Percentiles rank a stretch among this genome's conserved stretches.
phyloP scores from a whole-genome alignment of 805 yeast genomes.

The Nakazawaea wickerhamii region DNA sequence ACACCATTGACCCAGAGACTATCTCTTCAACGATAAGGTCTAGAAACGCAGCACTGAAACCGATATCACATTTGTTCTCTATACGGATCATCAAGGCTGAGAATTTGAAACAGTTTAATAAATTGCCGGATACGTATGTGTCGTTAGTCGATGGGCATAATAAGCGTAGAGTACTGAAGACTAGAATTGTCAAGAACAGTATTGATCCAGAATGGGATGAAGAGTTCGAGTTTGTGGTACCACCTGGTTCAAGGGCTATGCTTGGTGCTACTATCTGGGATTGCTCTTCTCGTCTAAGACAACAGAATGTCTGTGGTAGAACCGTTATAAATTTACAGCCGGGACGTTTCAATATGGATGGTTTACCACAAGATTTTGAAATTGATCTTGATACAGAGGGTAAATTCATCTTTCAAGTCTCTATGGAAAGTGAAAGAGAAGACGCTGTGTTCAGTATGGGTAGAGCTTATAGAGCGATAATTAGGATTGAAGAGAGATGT shows the following conservation, averaged over 20 bases:
- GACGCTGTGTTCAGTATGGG: slow-evolving; percentile 84
- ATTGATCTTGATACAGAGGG: slow-evolving; percentile 68
- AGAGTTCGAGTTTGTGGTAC: slow-evolving; percentile 53
- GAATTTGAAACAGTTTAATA: slow-evolving; percentile 42
- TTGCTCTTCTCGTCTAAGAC: slow-evolving; percentile 40
- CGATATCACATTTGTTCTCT: slow-evolving; percentile 52
- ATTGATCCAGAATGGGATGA: slow-evolving; percentile 84
- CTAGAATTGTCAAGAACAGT: slow-evolving; percentile 56
- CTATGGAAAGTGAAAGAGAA: slow-evolving; percentile 72
- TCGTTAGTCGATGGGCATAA: slow-evolving; percentile 54
- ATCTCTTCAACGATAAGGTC: slow-evolving; percentile 1
- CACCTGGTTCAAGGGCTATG: slow-evolving; percentile 33
- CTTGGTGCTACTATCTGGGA: slow-evolving; percentile 69
- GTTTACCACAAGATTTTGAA: slow-evolving; percentile 54
- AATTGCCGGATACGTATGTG: slow-evolving; percentile 52
- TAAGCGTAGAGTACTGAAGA: slow-evolving; percentile 57
- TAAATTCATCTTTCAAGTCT: slow-evolving; percentile 54
- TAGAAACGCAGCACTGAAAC: not conserved
- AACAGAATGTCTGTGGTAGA: slow-evolving; percentile 64
- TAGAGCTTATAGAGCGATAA: slow-evolving; percentile 59
- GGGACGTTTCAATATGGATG: slow-evolving; percentile 54
- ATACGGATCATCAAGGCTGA: slow-evolving; percentile 61
- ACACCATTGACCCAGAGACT: slow-evolving; percentile 50
- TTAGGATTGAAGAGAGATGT: slow-evolving; percentile 60
- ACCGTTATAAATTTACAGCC: slow-evolving; percentile 59